Evolutionary conservation across 805 yeast species (phyloP).

Genomic region (Candida wancherniae): DNA sequence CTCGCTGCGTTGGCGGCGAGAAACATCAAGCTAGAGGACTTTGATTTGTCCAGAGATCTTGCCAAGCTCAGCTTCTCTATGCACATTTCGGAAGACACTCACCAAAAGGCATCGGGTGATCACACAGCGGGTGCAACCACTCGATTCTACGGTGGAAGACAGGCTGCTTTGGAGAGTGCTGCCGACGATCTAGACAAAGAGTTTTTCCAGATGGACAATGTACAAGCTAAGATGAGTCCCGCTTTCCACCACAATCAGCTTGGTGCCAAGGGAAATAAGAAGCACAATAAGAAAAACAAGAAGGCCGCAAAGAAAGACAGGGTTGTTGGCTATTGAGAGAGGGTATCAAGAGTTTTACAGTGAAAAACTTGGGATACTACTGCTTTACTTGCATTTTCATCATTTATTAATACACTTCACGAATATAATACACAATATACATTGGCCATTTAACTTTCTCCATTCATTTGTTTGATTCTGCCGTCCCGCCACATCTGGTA

Average conservation of each 20-base stretch:
- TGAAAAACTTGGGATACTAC: too few species aligned
- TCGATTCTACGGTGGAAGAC: slow-evolving; percentile 70
- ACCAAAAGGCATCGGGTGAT: slow-evolving; percentile 24
- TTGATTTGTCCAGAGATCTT: slow-evolving; percentile 68
- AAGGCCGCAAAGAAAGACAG: slow-evolving; percentile 47
- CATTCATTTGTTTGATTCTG: slow-evolving; percentile 21
- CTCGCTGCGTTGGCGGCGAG: slow-evolving; percentile 56
- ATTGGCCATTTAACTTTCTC: too few species aligned
- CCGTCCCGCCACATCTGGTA: slow-evolving; percentile 39
- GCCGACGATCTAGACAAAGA: slow-evolving; percentile 83
- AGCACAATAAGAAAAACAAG: slow-evolving; percentile 75
- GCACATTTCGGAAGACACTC: slow-evolving; percentile 48
- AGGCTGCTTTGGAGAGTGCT: slow-evolving; percentile 72
- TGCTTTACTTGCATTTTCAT: too few species aligned
- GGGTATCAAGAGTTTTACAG: too few species aligned
- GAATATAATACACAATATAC: too few species aligned
- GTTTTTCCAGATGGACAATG: slow-evolving; percentile 67
- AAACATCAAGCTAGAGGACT: slow-evolving; percentile 44
- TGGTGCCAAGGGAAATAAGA: slow-evolving; percentile 38
- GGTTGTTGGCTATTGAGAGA: slow-evolving; percentile 15
- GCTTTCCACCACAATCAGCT: slow-evolving; percentile 65
- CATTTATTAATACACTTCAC: too few species aligned
- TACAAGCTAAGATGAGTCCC: slow-evolving; percentile 55
- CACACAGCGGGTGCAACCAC: slow-evolving; percentile 35
- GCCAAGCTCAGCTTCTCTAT: slow-evolving; percentile 72